Base-by-base conservation (phyloP, 768 basidiomycete genomes). In the Russula sp. region DNA sequence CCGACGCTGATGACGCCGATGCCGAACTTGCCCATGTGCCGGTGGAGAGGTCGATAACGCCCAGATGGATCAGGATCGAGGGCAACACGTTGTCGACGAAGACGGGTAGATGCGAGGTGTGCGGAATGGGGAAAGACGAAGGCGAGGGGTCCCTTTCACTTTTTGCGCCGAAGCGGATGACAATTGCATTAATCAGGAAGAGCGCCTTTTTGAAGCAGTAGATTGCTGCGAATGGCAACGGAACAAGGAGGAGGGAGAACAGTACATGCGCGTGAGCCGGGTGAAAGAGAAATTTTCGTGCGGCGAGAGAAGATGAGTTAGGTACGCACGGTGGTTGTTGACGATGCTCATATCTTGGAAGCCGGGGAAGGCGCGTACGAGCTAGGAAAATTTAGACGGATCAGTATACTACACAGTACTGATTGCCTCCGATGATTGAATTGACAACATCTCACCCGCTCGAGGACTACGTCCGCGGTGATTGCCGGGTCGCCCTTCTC, bases 171-270 rank as follows among this genome's bases (percentile, higher is more conserved):
- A 94, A 94, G 51, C 90, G 85, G 50, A 87, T 73, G 28, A 74
- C 76, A 57, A 94, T 75, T 28, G 84, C 86, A 66, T 90, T 84
- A 57, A 93, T 78, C 57, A 94, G 81, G 74, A 92, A 92, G 36
- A 96, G 77, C 2, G 89, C 92, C 72, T 94, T 96, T 75, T 93
- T 94, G 81, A 93, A 92, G 71, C 90, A 84, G 75, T 92, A 94
- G 26, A 93, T 79, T n/a, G 84, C 90, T 92, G 68, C 11, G 46
- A 48, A 48, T 13, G 46, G 46, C 46, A 48, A 48, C 46, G 46
- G 46, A 24, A 10, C 38, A 40, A 22, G 9, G 42, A 44, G 0
- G 32, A 18, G 26, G 51, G 44, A 44, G 5, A 34, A 53, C 20
- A 9, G 48, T 34, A 22, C 46, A 40, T 30, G 30, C 16, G 48